phyloP scores from a whole-genome alignment of 768 basidiomycete species.

The Pleurotus sapidus region DNA sequence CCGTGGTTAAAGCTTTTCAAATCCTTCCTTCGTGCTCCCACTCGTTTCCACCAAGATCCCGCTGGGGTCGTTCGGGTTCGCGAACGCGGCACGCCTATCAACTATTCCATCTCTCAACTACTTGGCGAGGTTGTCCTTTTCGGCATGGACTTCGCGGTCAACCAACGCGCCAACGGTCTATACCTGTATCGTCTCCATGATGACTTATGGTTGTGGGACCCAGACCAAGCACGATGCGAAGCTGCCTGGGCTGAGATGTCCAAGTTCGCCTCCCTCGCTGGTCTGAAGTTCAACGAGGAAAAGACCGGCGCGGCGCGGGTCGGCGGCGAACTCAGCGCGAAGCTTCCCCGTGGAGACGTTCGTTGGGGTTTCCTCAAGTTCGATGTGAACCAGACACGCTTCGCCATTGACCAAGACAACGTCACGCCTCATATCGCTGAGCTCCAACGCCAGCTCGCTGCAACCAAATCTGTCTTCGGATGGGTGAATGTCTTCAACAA shows the following conservation, averaged over 20 bases:
- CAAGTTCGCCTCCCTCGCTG: slow-evolving; percentile 34
- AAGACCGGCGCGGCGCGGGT: slow-evolving; percentile 41
- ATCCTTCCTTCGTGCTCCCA: slow-evolving; percentile 28
- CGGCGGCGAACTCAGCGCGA: slow-evolving; percentile 12
- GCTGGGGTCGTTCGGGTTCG: slow-evolving; percentile 26
- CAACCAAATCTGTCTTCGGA: slow-evolving; percentile 34
- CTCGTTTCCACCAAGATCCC: slow-evolving; percentile 29
- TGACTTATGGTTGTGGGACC: slow-evolving; percentile 43
- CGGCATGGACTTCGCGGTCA: slow-evolving; percentile 47
- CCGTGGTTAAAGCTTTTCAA: slow-evolving; percentile 31
- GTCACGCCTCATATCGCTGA: slow-evolving; percentile 34
- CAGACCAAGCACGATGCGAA: slow-evolving; percentile 27
- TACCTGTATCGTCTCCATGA: slow-evolving; percentile 44
- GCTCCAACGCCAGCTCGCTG: slow-evolving; percentile 31
- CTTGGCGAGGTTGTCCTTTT: slow-evolving; percentile 41
- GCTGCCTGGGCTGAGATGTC: slow-evolving; percentile 40
- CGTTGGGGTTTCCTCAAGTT: slow-evolving; percentile 40
- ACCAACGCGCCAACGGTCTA: slow-evolving; percentile 37
- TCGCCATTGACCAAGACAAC: slow-evolving; percentile 33
- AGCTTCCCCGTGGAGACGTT: slow-evolving; percentile 31
- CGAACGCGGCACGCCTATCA: slow-evolving; percentile 40
- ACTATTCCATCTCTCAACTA: slow-evolving; percentile 35
- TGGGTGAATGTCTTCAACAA: slow-evolving; percentile 38
- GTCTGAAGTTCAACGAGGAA: slow-evolving; percentile 36
- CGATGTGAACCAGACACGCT: slow-evolving; percentile 23